A percentile compares a stretch with the other conserved stretches of the same genome.
These are phyloP conservation scores for Metschnikowia sp. DNA, from an alignment of 805 yeast genomes.

Conservation along the genomic window DNA sequence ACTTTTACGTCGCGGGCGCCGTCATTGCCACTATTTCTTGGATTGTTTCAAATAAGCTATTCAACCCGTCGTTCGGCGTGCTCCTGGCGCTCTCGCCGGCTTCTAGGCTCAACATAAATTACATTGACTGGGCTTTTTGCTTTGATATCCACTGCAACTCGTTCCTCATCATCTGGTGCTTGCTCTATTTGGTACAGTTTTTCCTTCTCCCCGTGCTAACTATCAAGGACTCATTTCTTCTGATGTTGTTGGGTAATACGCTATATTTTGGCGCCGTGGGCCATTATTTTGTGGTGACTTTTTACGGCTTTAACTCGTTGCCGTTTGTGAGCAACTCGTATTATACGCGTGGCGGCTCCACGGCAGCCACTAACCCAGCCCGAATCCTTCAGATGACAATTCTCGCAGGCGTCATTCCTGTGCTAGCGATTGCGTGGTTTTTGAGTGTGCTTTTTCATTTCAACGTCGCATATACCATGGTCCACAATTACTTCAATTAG, in stretches of 20 bases:
- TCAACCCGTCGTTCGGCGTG: slow-evolving; percentile 32
- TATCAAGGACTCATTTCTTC: slow-evolving; percentile 55
- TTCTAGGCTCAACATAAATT: slow-evolving; percentile 26
- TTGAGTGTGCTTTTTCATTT: slow-evolving; percentile 59
- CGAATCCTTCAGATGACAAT: slow-evolving; percentile 49
- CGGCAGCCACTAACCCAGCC: slow-evolving; percentile 40
- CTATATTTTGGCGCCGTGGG: slow-evolving; percentile 70
- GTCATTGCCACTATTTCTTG: slow-evolving; percentile 71
- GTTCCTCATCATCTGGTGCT: slow-evolving; percentile 45
- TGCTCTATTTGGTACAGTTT: slow-evolving; percentile 17
- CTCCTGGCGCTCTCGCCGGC: slow-evolving; percentile 10
- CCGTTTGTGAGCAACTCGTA: slow-evolving; percentile 28
- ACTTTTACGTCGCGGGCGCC: slow-evolving; percentile 69
- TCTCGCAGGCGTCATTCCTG: slow-evolving; percentile 63
- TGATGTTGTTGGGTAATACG: slow-evolving; percentile 71
- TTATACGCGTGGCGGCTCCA: slow-evolving; percentile 14
- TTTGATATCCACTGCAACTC: slow-evolving; percentile 89
- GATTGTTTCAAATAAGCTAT: slow-evolving; percentile 64
- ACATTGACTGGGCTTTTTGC: slow-evolving; percentile 89
- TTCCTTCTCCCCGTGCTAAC: slow-evolving; percentile 60
- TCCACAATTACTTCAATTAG: slow-evolving; percentile 40
- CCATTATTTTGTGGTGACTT: slow-evolving; percentile 76
- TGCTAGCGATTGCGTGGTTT: slow-evolving; percentile 55
- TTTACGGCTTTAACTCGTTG: slow-evolving; percentile 70
- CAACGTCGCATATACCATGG: slow-evolving; percentile 69